phyloP scores from a whole-genome alignment of 2,329 filamentous ascomycete species.

The Chalaropsis thielavioides region DNA sequence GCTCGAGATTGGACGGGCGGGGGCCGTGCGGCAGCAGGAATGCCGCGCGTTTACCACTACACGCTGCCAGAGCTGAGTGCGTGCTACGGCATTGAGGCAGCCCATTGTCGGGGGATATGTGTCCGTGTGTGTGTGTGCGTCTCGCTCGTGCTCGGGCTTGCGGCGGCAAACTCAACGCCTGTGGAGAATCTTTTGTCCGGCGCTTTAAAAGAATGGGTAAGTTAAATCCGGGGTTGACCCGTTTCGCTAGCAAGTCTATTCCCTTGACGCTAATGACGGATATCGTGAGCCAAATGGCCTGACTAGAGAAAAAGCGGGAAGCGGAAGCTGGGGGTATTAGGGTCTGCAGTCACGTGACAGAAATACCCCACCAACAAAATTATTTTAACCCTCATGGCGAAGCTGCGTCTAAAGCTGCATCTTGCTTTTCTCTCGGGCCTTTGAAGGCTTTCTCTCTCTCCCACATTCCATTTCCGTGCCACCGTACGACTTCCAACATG shows the following conservation, averaged over 20 bases:
- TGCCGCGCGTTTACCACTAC: slow-evolving; percentile 17
- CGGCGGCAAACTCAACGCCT: background rate
- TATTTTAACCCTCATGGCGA: background rate
- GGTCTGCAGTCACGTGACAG: background rate
- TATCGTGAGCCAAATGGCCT: background rate
- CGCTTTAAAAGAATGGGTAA: background rate
- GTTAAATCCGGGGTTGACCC: background rate
- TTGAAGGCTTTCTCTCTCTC: background rate
- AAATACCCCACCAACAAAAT: background rate
- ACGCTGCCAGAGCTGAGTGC: slow-evolving; percentile 21
- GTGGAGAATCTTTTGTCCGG: background rate
- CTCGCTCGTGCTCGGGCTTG: background rate
- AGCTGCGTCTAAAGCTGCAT: background rate
- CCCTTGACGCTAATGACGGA: background rate
- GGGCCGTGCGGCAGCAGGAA: slow-evolving; percentile 12
- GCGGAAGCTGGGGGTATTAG: background rate
- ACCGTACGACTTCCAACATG: background rate
- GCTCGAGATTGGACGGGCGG: slow-evolving; percentile 40
- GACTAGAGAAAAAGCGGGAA: background rate
- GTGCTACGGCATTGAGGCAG: slow-evolving; percentile 18
- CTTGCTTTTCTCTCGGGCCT: slow-evolving; percentile 15
- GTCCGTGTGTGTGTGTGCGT: background rate
- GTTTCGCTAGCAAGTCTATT: background rate
- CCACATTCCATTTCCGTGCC: background rate
- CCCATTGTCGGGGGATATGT: background rate